A percentile compares a stretch with the other conserved stretches of the same genome.
Conservation (phyloP, 768 basidiomycete species). For the Mycena belliarum region DNA sequence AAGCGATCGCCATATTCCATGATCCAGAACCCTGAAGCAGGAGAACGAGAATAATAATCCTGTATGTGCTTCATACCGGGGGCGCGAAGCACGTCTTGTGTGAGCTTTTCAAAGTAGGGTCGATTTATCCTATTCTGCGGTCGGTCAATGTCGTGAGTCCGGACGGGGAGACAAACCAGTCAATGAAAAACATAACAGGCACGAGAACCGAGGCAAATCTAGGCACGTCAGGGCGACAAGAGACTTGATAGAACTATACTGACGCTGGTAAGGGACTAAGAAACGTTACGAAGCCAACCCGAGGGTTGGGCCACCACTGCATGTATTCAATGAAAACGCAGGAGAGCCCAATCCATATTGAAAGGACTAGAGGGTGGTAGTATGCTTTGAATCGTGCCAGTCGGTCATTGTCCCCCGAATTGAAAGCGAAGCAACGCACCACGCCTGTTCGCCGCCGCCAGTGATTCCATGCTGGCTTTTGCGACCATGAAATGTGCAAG, state of each 20-base stretch:
- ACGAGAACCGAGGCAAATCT: constrained; percentile 59
- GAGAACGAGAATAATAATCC: constrained; percentile 57
- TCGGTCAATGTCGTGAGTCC: background rate
- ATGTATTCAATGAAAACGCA: constrained; percentile 58
- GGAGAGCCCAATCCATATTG: constrained; percentile 62
- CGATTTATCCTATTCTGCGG: constrained; percentile 61
- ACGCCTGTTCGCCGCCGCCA: constrained; percentile 66
- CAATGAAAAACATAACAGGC: constrained; percentile 64
- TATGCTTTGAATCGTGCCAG: constrained; percentile 47
- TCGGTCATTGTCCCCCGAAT: background rate
- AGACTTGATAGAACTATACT: background rate
- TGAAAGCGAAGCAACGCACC: constrained; percentile 37
- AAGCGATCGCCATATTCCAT: constrained; percentile 59
- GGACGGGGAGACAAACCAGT: constrained; percentile 54
- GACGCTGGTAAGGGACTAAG: constrained; percentile 59
- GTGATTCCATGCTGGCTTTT: constrained; percentile 64
- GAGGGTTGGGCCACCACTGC: constrained; percentile 65
- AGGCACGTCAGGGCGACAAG: background rate
- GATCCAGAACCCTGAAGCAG: constrained; percentile 71
- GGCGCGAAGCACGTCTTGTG: constrained; percentile 51
- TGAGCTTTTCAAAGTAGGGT: constrained; percentile 59
- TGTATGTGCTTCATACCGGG: constrained; percentile 56
- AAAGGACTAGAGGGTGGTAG: constrained; percentile 57
- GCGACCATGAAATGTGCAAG: constrained; percentile 63
- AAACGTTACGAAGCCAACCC: constrained; percentile 48